Evolutionary conservation across 805 yeast species (phyloP).

Genomic region (Kluyveromyces nonfermentans): DNA sequence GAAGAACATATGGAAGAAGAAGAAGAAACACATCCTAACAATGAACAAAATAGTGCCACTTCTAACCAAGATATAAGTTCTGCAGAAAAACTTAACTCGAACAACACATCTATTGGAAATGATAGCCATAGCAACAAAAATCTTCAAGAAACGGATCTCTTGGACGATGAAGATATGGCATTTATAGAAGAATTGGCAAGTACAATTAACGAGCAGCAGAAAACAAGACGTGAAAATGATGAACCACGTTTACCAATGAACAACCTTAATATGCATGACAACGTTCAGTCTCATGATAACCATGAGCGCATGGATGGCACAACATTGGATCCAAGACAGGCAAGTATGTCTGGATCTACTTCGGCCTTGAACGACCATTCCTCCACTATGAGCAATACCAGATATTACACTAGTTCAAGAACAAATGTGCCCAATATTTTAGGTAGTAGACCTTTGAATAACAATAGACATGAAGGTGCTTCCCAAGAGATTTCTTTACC

Average conservation of each 20-base stretch:
- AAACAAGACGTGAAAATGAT: neutral
- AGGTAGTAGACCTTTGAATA: slow-evolving; percentile 15
- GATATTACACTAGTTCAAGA: neutral
- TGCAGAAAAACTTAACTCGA: neutral
- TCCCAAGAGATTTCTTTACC: neutral
- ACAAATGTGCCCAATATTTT: slow-evolving; percentile 13
- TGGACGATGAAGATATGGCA: slow-evolving; percentile 3
- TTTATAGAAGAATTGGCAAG: slow-evolving; percentile 1
- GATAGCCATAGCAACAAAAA: slow-evolving; percentile 1
- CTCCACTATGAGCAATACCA: neutral
- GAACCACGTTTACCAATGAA: no score
- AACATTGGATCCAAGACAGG: slow-evolving; percentile 16
- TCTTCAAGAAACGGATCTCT: neutral
- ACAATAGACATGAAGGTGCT: neutral
- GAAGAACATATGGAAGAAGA: slow-evolving; percentile 32
- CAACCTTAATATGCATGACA: neutral
- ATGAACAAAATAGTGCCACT: neutral
- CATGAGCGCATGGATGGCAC: neutral
- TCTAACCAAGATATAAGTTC: neutral
- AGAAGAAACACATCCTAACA: neutral
- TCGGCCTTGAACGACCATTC: neutral
- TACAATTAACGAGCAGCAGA: neutral
- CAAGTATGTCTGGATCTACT: slow-evolving; percentile 5
- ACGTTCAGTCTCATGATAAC: no score
- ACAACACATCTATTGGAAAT: neutral